Evolutionary conservation across 225 moss, liverwort and hornwort genomes (phyloP), one percentile per base, ranked within the genome.

Genomic region (Ulota crispa): DNA sequence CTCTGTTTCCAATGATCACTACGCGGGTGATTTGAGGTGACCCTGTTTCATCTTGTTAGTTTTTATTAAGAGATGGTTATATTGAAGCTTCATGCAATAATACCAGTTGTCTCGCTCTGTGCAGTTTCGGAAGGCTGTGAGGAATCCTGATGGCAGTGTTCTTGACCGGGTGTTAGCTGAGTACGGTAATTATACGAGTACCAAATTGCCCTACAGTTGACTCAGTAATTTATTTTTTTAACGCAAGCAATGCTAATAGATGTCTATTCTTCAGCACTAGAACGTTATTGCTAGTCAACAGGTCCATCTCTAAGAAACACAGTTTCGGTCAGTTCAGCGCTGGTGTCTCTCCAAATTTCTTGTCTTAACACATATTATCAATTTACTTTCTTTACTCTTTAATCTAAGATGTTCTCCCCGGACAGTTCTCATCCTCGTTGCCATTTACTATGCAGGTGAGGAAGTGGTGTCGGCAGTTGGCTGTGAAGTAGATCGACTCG

Each of bases 381-480:
- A 72, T 55, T 34, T 32, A 2, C 64, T 55, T 66, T 36, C 65
- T 78, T 65, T 65, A 30, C 20, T 9, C 72, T 78, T 72, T 3
- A 19, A 11, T 53, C 19, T 19, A n/a, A 57, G 31, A 30, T 21
- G 74, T 26, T 68, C 30, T 15, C 54, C 63, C 55, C 45, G 67
- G 32, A 26, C 50, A 72, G 27, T 55, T 68, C 75, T 81, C 62
- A 88, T 59, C 15, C 68, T 39, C 45, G 6, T 73, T 82, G 61
- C 67, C 13, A 41, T 54, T 62, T 42, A 47, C 62, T 68, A 55
- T 89, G 87, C 90, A 99, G 99, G 99, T 83, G 99, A 99, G 85
- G 96, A 99, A 84, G 92, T 99, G 42, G 99, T 99, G 76, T 89
- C 99, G 67, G 99, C 99, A 77, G 91, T 99, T 69, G 99, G 93